phyloP scores from a whole-genome alignment of 371 early-diverging fungal genomes.

The Phascolomyces articulosus region DNA sequence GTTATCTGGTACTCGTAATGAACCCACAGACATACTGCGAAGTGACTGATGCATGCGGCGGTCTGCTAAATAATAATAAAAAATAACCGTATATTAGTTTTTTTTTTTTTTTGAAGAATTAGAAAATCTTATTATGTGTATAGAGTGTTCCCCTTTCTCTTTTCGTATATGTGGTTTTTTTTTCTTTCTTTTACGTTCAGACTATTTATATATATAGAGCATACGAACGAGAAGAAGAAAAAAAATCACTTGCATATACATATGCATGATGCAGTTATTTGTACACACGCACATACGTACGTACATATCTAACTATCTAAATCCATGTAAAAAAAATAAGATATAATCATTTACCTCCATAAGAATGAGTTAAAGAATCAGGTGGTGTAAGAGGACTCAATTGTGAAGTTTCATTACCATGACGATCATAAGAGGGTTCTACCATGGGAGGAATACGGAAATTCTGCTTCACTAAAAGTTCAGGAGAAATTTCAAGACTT shows the following conservation, averaged over 20 bases:
- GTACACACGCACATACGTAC: neutral
- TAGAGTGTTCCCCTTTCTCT: too few species aligned
- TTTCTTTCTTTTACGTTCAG: too few species aligned
- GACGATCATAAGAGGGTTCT: slow-evolving; percentile 39
- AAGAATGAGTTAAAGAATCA: slow-evolving; percentile 21
- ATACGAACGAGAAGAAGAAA: too few species aligned
- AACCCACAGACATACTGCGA: slow-evolving; percentile 51
- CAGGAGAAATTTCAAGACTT: slow-evolving; percentile 61
- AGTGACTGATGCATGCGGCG: slow-evolving; percentile 24
- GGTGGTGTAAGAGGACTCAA: slow-evolving; percentile 20
- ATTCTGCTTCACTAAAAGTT: slow-evolving; percentile 62
- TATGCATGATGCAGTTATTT: neutral
- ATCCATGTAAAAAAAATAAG: neutral
- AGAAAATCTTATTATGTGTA: too few species aligned
- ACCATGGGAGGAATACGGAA: slow-evolving; percentile 64
- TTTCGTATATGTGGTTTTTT: too few species aligned
- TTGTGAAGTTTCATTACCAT: slow-evolving; percentile 15
- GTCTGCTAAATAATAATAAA: slow-evolving; percentile 1
- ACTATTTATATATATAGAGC: too few species aligned
- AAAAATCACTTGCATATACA: too few species aligned
- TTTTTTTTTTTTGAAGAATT: too few species aligned
- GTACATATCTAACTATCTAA: neutral
- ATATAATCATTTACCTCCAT: slow-evolving; percentile 17
- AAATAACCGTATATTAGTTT: too few species aligned
- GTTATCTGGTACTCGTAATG: slow-evolving; percentile 23